Evolutionary conservation across 192 early-diverging fungal genomes (phyloP).

Genomic region (Podochytrium sp.): DNA sequence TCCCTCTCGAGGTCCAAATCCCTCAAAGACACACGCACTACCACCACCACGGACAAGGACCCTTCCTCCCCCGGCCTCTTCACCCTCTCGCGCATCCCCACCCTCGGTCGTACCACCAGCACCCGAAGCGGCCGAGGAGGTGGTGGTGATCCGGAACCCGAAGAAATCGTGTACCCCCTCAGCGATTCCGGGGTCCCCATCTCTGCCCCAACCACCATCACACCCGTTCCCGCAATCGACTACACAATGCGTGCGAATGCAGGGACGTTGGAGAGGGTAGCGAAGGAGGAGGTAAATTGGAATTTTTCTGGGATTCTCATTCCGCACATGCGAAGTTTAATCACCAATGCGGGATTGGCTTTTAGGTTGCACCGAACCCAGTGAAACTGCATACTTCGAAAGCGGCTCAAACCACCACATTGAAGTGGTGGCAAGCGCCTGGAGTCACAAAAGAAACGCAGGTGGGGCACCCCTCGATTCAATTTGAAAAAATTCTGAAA

Average conservation of each 20-base stretch:
- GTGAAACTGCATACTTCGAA: constrained; percentile 19
- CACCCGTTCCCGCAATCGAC: not conserved
- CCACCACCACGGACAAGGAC: not conserved
- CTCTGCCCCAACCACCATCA: constrained; percentile 11
- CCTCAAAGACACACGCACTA: not conserved
- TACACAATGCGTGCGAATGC: constrained; percentile 17
- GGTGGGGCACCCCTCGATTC: not conserved
- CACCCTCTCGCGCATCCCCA: not conserved
- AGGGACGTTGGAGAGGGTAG: not conserved
- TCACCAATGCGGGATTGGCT: not conserved
- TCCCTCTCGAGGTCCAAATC: not conserved
- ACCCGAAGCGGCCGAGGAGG: not conserved
- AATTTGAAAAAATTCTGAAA: not conserved
- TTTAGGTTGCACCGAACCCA: constrained; percentile 17
- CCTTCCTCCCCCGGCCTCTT: not conserved
- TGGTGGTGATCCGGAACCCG: too few species aligned
- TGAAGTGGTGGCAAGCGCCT: constrained; percentile 35
- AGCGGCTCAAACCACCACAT: constrained; percentile 17
- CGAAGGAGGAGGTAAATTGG: constrained; percentile 10
- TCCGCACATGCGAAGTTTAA: too few species aligned
- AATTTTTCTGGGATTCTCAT: too few species aligned
- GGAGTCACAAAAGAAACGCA: constrained; percentile 22
- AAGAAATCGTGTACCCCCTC: not conserved
- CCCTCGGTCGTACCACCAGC: not conserved
- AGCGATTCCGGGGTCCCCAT: constrained; percentile 5